Evolutionary conservation across 441 rosid species (phyloP).

Genomic region (Cnidoscolus chayamansa): DNA sequence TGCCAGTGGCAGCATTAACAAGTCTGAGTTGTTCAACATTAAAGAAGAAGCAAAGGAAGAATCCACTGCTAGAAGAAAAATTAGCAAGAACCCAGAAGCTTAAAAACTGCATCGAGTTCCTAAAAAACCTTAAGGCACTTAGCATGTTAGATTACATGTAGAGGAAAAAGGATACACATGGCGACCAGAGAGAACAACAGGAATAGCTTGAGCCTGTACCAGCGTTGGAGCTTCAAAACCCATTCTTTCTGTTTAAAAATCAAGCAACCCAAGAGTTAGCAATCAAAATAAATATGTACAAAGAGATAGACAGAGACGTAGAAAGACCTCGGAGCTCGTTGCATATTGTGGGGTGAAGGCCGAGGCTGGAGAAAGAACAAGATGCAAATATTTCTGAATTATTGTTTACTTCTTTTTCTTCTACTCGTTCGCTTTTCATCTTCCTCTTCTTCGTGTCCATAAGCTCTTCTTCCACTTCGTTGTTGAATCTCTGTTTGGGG

Average conservation of each 20-base stretch:
- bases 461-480: neutral
- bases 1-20: constrained; percentile 91
- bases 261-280: neutral
- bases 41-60: constrained; percentile 6
- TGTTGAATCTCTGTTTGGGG: neutral
- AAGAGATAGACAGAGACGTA: neutral
- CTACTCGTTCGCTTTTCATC: constrained; percentile 6
- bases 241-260: constrained; percentile 56
- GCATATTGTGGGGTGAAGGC: constrained; percentile 62
- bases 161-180: constrained; percentile 66
- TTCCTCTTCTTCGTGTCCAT: neutral
- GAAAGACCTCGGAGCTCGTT: constrained; percentile 65
- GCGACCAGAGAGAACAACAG: constrained; percentile 81
- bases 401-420: constrained; percentile 12
- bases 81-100: neutral
- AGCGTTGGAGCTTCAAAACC: constrained; percentile 79
- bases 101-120: neutral
- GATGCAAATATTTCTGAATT: constrained; percentile 53
- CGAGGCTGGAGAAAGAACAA: constrained; percentile 80
- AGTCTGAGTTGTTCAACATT: constrained; percentile 39
- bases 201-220: constrained; percentile 91
- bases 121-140: neutral
- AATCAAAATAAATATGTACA: neutral
- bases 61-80: neutral
- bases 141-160: neutral